phyloP scores from a whole-genome alignment of 1,284 basidiomycete genomes.

The Singerocomus inundabilis region DNA sequence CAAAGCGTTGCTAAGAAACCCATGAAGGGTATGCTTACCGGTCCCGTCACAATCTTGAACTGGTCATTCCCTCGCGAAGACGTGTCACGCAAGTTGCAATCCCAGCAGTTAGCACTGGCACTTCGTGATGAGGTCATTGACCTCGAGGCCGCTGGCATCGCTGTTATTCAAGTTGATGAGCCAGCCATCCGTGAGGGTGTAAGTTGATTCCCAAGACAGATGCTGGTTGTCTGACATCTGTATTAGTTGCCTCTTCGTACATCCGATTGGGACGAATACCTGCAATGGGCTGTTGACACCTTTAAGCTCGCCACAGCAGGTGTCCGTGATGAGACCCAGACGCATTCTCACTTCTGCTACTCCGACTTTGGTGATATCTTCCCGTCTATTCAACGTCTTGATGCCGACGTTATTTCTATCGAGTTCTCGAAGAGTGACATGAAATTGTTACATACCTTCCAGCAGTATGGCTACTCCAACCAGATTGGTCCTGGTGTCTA shows the following conservation, averaged over 20 bases:
- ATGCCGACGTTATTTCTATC: constrained; percentile 99
- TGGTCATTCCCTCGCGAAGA: constrained; percentile 99
- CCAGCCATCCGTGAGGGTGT: constrained; percentile 99
- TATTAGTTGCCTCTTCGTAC: constrained; percentile 84
- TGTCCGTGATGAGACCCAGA: constrained; percentile 89
- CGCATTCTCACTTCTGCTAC: constrained; percentile 98
- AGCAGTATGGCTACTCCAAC: constrained; percentile 95
- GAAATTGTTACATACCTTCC: constrained; percentile 96
- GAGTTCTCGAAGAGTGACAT: constrained; percentile 98
- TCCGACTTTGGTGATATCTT: constrained; percentile 98
- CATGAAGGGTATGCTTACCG: constrained; percentile 99
- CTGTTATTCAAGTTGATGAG: constrained; percentile 99
- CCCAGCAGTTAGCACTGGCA: constrained; percentile 97
- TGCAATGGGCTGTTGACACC: constrained; percentile 96
- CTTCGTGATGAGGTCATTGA: constrained; percentile 98
- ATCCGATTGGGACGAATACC: constrained; percentile 92
- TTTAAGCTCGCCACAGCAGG: constrained; percentile 96
- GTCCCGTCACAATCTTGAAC: constrained; percentile 97
- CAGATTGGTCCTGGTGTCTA: constrained; percentile 99
- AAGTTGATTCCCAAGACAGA: constrained; percentile 33
- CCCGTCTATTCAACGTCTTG: constrained; percentile 94
- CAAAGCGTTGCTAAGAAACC: constrained; percentile 93
- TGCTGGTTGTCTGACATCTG: constrained; percentile 18
- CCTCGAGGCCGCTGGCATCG: constrained; percentile 96
- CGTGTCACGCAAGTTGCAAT: constrained; percentile 94